Conservation (phyloP, 2,329 filamentous ascomycete genomes). For the Hymenotorrendiella dingleyae region DNA sequence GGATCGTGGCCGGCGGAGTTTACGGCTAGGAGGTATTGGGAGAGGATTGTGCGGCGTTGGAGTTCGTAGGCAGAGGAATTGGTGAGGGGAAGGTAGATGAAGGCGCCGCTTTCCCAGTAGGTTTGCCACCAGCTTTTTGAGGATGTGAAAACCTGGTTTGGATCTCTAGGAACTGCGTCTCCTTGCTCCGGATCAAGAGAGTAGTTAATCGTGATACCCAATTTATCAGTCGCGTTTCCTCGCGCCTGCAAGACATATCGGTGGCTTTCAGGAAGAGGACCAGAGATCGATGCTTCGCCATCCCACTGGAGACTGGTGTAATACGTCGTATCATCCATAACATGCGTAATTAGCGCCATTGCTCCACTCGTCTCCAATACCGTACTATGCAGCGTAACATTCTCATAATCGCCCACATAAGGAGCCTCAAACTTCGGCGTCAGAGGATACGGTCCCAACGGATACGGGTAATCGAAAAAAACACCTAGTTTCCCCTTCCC, state of each 20-base stretch:
- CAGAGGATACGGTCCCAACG: no score
- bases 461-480: constrained; percentile 39
- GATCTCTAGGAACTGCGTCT: neutral
- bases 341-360: constrained; percentile 33
- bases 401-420: constrained; percentile 37
- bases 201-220: constrained; percentile 18
- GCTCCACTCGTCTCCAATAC: constrained; percentile 9
- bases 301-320: constrained; percentile 27
- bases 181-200: constrained; percentile 2
- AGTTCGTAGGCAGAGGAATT: constrained; percentile 36
- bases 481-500: constrained; percentile 30
- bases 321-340: constrained; percentile 35
- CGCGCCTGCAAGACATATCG: constrained; percentile 18
- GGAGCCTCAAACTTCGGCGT: constrained; percentile 39
- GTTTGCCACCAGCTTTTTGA: constrained; percentile 18
- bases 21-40: constrained; percentile 39
- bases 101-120: constrained; percentile 35
- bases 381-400: constrained; percentile 36
- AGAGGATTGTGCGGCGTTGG: constrained; percentile 38
- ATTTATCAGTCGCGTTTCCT: neutral
- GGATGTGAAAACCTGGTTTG: constrained; percentile 3
- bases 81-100: constrained; percentile 36
- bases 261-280: constrained; percentile 14
- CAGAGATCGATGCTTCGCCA: constrained; percentile 11
- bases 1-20: constrained; percentile 36